phyloP scores from a whole-genome alignment of 352 stramenopile genomes.

The Phytophthora tubulina region DNA sequence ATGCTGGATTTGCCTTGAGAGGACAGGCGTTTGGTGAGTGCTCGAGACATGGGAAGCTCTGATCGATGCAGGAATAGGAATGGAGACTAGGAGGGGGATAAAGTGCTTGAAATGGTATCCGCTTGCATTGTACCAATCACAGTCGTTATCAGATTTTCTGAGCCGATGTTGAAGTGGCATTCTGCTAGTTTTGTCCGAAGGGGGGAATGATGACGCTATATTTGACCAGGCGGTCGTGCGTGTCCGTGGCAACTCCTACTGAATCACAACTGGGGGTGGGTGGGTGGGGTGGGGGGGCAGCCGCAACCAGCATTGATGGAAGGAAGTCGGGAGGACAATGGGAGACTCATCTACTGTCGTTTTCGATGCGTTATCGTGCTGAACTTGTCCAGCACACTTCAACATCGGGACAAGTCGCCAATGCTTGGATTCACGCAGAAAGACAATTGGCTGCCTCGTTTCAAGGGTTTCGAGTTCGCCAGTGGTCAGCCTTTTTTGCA shows the following conservation, averaged over 20 bases:
- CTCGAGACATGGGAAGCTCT: slow-evolving; percentile 28
- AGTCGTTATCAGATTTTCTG: too few species aligned
- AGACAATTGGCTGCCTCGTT: too few species aligned
- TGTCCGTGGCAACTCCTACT: background rate
- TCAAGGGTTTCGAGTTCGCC: too few species aligned
- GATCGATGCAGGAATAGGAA: too few species aligned
- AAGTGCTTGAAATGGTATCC: background rate
- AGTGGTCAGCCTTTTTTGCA: too few species aligned
- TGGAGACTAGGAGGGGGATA: background rate
- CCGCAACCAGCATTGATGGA: background rate
- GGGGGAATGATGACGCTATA: background rate
- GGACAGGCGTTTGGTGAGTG: slow-evolving; percentile 39
- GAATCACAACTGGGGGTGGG: slow-evolving; percentile 19
- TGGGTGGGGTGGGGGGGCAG: background rate
- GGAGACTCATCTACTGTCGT: slow-evolving; percentile 4
- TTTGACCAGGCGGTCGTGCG: slow-evolving; percentile 17
- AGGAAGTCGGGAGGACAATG: background rate
- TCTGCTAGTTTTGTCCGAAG: too few species aligned
- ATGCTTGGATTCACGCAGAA: background rate
- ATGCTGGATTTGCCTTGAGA: slow-evolving; percentile 51
- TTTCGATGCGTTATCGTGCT: slow-evolving; percentile 1
- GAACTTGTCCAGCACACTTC: background rate
- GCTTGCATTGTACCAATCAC: background rate
- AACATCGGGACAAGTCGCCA: background rate
- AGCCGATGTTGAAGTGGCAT: too few species aligned